Conservation (phyloP, 805 yeast genomes). For the Wickerhamiella qilinensis region DNA sequence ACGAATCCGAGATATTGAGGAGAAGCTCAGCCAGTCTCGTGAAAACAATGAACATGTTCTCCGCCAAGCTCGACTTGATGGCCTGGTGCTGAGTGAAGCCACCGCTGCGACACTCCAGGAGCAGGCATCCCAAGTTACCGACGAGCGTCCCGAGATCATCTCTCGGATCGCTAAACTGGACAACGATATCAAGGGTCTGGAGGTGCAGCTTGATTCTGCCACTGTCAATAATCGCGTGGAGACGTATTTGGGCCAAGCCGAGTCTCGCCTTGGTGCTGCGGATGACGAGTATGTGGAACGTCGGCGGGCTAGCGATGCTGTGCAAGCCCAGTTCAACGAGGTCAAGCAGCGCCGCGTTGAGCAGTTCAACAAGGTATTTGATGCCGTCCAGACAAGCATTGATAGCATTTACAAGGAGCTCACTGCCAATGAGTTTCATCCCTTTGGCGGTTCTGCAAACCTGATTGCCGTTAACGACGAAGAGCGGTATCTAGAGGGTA, state of each 20-base stretch:
- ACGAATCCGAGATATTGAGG: constrained; percentile 1
- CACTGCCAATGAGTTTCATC: constrained; percentile 52
- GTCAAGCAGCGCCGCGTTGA: constrained; percentile 45
- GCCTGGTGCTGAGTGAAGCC: neutral
- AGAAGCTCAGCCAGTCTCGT: neutral
- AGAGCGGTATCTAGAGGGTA: constrained; percentile 72
- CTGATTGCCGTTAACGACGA: constrained; percentile 76
- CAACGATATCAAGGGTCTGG: neutral
- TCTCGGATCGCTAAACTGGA: neutral
- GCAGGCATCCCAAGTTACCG: no score
- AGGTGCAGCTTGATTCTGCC: constrained; percentile 18
- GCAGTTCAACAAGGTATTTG: constrained; percentile 53
- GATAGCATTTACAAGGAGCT: constrained; percentile 73
- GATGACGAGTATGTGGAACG: constrained; percentile 4
- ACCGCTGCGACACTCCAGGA: neutral
- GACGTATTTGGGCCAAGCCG: constrained; percentile 5
- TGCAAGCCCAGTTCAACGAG: constrained; percentile 36
- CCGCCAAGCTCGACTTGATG: constrained; percentile 2
- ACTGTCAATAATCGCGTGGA: constrained; percentile 74
- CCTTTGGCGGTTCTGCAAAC: constrained; percentile 88
- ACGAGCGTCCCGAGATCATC: no score
- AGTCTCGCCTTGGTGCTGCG: constrained; percentile 2
- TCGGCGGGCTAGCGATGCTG: constrained; percentile 37
- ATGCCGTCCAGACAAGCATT: constrained; percentile 56
- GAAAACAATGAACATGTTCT: neutral